These are phyloP conservation scores for Xerocomellus chrysenteron DNA, from an alignment of 768 basidiomycete genomes.

Conservation along the genomic window DNA sequence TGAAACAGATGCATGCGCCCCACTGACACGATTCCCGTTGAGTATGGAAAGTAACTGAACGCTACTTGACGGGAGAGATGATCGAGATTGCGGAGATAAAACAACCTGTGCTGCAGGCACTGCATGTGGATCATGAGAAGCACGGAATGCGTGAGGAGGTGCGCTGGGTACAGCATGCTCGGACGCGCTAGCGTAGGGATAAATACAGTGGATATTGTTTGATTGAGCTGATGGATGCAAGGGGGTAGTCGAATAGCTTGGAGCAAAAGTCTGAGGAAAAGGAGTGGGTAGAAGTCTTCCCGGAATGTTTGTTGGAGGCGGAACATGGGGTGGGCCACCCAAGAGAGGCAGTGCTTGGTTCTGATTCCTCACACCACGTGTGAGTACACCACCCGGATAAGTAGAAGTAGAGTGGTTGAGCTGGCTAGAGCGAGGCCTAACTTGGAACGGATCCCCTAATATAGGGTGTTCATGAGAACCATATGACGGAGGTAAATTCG, in stretches of 20 bases:
- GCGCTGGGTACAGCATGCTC: constrained; percentile 8
- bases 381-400: constrained; percentile 11
- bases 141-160: constrained; percentile 7
- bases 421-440: constrained; percentile 49
- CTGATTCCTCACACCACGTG: constrained; percentile 11
- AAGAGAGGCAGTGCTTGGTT: constrained; percentile 15
- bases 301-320: constrained; percentile 1
- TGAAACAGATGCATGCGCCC: constrained; percentile 6
- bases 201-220: constrained; percentile 7
- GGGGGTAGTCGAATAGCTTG: constrained; percentile 20
- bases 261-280: constrained; percentile 15
- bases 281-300: constrained; percentile 10
- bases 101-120: constrained; percentile 10
- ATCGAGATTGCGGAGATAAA: constrained; percentile 15
- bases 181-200: constrained; percentile 13
- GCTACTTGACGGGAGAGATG: constrained; percentile 23
- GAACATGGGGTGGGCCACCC: constrained; percentile 5
- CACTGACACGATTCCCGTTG: constrained; percentile 26
- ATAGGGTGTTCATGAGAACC: constrained; percentile 6
- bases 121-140: constrained; percentile 14
- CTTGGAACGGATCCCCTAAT: constrained; percentile 39
- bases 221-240: constrained; percentile 13
- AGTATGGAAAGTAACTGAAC: constrained; percentile 37
- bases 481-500: not conserved
- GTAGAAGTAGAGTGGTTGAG: constrained; percentile 34